Base-by-base conservation (phyloP, 768 basidiomycete species). In the Mycena latifolia region DNA sequence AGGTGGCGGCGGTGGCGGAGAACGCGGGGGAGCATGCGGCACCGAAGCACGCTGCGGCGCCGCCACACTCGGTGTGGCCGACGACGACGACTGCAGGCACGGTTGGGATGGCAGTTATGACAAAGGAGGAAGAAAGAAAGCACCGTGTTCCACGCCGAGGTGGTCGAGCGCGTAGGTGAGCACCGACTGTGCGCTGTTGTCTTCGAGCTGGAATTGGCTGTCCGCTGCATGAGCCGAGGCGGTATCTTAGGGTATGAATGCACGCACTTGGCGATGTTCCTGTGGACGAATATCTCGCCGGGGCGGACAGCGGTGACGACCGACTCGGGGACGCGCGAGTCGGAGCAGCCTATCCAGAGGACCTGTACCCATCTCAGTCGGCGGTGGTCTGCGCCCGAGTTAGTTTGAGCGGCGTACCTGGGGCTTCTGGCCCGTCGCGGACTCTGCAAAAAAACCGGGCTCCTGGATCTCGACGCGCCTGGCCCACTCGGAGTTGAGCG, bases 211-310 rank as follows among this genome's bases (percentile, higher is more conserved):
- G 74, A 95, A 85, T 79, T 95, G 94, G 75, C 92, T 93, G 39
- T 69, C 37, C 11, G 43, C 46, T 25, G 29, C 47, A 52, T 62
- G 20, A 72, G 45, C 33, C n/a, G 27, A 39, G 43, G 56, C 39
- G n/a, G 61, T 22, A 51, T 20, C n/a, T n/a, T n/a, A n/a, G 52
- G 59, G 27, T 29, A 45, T 11, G 29, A 3, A 53, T 6, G 9
- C 89, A 78, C 89, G 62, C 69, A 93, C 91, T 97, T 96, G 57
- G 94, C 95, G 69, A 96, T 90, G 77, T 96, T 96, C 51, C 95
- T 83, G 77, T 94, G 89, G 29, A 91, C 89, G 72, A 96, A 96
- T 65, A 93, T 87, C 47, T 91, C 90, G 57, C 94, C 95, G 0
- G 95, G 95, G 67, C 84, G 83, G 11, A 87, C 81, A 37, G 82